A percentile compares a stretch with the other conserved stretches of the same genome.
These are phyloP conservation scores for Mollisiaceae sp. DNA, from an alignment of 2,329 filamentous ascomycete genomes.

Conservation along the genomic window DNA sequence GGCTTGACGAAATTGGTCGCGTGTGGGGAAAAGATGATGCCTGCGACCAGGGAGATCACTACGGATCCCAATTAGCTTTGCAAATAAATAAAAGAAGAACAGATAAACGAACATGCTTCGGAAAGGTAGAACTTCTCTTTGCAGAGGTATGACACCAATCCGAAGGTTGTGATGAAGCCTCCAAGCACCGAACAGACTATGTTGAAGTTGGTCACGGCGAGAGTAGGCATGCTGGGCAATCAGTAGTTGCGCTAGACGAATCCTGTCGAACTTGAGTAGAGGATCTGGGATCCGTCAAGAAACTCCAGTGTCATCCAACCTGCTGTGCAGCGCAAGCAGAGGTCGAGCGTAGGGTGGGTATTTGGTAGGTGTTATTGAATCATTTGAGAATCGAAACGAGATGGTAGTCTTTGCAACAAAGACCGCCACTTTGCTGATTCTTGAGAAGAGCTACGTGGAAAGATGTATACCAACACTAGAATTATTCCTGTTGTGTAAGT, in stretches of 20 bases:
- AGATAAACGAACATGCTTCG: conserved; percentile 71
- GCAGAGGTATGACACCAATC: conserved; percentile 84
- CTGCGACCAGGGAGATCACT: conserved; percentile 86
- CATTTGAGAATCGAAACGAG: conserved; percentile 39
- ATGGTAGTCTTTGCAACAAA: neutral
- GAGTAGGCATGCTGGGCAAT: conserved; percentile 48
- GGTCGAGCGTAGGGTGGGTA: conserved; percentile 38
- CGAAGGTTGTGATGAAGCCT: conserved; percentile 89
- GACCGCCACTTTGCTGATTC: conserved; percentile 28
- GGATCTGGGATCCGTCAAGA: conserved; percentile 37
- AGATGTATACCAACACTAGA: neutral
- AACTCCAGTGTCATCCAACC: conserved; percentile 48
- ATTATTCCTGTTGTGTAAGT: neutral
- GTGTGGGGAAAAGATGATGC: conserved; percentile 78
- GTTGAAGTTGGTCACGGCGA: conserved; percentile 58
- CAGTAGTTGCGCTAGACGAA: conserved; percentile 9
- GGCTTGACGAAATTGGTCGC: conserved; percentile 78
- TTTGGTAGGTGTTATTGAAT: conserved; percentile 50
- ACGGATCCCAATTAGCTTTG: conserved; percentile 11
- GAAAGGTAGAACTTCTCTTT: conserved; percentile 93
- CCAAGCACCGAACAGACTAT: conserved; percentile 71
- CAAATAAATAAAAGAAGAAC: neutral
- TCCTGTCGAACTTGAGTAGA: conserved; percentile 5
- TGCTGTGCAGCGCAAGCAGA: conserved; percentile 42
- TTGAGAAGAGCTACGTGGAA: neutral